phyloP scores from a whole-genome alignment of 2,329 filamentous ascomycete genomes.

The Aspergillus novoparasiticus region DNA sequence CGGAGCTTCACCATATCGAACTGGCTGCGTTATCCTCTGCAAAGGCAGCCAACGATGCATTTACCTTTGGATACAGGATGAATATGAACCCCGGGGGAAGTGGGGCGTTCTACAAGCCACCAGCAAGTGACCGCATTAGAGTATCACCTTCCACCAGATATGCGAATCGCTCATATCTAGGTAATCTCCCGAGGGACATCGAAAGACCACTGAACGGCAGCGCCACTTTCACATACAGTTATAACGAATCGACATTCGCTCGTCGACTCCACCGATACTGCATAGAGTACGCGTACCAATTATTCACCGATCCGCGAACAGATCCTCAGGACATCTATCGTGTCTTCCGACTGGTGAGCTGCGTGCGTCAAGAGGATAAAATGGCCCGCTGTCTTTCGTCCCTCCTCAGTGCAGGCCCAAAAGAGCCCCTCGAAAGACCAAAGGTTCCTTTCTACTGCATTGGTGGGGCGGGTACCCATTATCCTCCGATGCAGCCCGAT shows the following conservation, averaged over 20 bases:
- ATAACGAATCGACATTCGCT: slow-evolving; percentile 69
- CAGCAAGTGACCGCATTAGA: not conserved
- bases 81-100: not conserved
- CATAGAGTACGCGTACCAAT: slow-evolving; percentile 62
- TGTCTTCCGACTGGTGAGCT: slow-evolving; percentile 69
- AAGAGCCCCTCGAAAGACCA: slow-evolving; percentile 60
- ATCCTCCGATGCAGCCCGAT: slow-evolving; percentile 43
- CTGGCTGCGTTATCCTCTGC: not conserved
- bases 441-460: slow-evolving; percentile 65
- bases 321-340: slow-evolving; percentile 54
- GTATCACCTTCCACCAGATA: not conserved
- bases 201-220: not conserved
- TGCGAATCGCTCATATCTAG: not conserved
- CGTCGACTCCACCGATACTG: slow-evolving; percentile 69
- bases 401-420: slow-evolving; percentile 40
- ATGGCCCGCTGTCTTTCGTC: slow-evolving; percentile 42
- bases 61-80: not conserved
- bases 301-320: slow-evolving; percentile 54
- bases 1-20: not conserved
- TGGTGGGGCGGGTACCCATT: slow-evolving; percentile 70
- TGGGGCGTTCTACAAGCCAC: not conserved
- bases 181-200: not conserved
- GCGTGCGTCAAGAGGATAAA: slow-evolving; percentile 52
- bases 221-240: slow-evolving; percentile 54
- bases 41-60: not conserved